A percentile compares a stretch with the other conserved stretches of the same genome.
Evolutionary conservation across 2,329 filamentous ascomycete genomes (phyloP).

Genomic region (Pezicula rhizophila): DNA sequence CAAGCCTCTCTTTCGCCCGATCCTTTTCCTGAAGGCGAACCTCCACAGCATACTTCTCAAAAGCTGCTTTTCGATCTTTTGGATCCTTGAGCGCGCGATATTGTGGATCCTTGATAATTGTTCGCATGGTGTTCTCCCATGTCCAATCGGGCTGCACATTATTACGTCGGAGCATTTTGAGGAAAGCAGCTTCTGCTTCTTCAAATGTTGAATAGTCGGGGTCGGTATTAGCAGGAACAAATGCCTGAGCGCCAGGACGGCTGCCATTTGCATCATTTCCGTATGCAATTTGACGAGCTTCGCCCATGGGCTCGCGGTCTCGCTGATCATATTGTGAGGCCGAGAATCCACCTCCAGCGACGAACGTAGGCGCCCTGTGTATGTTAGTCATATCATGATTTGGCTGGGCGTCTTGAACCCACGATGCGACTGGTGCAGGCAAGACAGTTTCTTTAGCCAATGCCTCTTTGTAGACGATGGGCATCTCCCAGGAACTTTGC

Average conservation of each 20-base stretch:
- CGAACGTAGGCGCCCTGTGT: constrained; percentile 32
- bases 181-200: constrained; percentile 88
- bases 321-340: constrained; percentile 26
- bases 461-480: constrained; percentile 72
- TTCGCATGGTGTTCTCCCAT: constrained; percentile 84
- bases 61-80: constrained; percentile 81
- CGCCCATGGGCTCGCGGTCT: constrained; percentile 37
- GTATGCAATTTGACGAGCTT: constrained; percentile 53
- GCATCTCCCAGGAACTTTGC: constrained; percentile 92
- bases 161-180: constrained; percentile 79
- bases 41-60: constrained; percentile 92
- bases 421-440: constrained; percentile 39
- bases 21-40: constrained; percentile 89
- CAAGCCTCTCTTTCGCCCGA: constrained; percentile 83
- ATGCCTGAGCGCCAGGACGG: constrained; percentile 43
- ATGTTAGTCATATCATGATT: constrained; percentile 6
- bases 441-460: constrained; percentile 50
- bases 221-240: constrained; percentile 60
- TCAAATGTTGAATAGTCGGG: constrained; percentile 75
- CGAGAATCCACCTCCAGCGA: constrained; percentile 34
- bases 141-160: constrained; percentile 87
- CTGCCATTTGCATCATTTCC: constrained; percentile 43
- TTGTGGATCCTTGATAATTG: constrained; percentile 82
- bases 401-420: constrained; percentile 23
- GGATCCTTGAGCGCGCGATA: constrained; percentile 91